A percentile compares a stretch with the other conserved stretches of the same genome.
phyloP scores from a whole-genome alignment of 73 alveolate genomes.

The Breviolum minutum region DNA sequence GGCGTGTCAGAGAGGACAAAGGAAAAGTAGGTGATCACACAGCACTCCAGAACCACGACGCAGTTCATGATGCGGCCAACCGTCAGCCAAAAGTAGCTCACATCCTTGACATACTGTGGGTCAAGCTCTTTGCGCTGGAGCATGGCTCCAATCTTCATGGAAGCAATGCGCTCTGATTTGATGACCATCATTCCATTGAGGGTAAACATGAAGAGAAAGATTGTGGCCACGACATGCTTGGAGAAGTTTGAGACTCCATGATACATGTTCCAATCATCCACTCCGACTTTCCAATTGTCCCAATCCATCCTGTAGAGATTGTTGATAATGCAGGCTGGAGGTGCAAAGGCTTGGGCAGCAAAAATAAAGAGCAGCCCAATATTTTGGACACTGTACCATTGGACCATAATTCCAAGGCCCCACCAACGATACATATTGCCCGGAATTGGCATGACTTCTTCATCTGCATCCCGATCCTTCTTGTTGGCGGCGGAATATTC shows the following conservation, averaged over 20 bases:
- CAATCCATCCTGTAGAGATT: conserved; percentile 59
- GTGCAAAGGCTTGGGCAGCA: conserved; percentile 47
- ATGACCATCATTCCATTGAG: conserved; percentile 57
- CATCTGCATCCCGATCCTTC: conserved; percentile 27
- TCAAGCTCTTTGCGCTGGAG: neutral
- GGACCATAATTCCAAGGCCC: conserved; percentile 50
- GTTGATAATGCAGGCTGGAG: conserved; percentile 83
- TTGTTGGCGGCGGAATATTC: conserved; percentile 28
- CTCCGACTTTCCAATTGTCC: conserved; percentile 38
- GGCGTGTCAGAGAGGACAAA: conserved; percentile 77
- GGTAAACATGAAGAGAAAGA: conserved; percentile 44
- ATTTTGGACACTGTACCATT: neutral
- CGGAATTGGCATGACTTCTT: conserved; percentile 46
- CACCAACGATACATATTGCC: conserved; percentile 72
- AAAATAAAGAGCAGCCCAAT: conserved; percentile 5
- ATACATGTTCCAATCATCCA: conserved; percentile 26
- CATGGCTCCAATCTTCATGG: conserved; percentile 74
- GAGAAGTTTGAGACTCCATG: conserved; percentile 49
- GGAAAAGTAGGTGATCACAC: conserved; percentile 71
- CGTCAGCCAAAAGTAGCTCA: conserved; percentile 38
- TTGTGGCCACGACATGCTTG: conserved; percentile 79
- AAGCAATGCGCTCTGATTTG: conserved; percentile 43
- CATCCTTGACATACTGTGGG: conserved; percentile 12
- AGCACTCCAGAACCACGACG: conserved; percentile 75
- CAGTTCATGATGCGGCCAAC: conserved; percentile 72